phyloP scores from a whole-genome alignment of 2,329 filamentous ascomycete genomes.

The Trichoderma sp. region DNA sequence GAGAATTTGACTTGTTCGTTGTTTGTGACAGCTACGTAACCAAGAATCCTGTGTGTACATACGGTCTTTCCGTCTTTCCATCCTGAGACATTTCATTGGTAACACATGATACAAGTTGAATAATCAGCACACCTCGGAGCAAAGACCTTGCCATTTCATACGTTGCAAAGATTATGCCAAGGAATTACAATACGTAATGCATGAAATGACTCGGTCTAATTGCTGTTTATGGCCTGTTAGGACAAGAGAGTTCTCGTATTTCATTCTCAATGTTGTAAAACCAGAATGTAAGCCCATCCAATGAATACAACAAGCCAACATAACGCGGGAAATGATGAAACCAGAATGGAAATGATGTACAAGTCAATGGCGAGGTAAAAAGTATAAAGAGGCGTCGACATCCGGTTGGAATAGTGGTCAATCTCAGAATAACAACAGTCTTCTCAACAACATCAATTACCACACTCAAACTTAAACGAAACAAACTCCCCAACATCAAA shows the following conservation, averaged over 20 bases:
- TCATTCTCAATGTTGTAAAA: background rate
- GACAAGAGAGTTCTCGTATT: background rate
- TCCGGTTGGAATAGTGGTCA: background rate
- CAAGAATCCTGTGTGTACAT: background rate
- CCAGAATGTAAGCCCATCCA: background rate
- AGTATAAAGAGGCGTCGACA: background rate
- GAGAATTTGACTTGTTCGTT: background rate
- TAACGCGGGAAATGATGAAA: background rate
- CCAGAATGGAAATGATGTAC: background rate
- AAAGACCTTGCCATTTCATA: background rate
- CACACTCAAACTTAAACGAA: background rate
- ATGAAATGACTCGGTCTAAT: background rate
- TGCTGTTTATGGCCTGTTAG: background rate
- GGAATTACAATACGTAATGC: background rate
- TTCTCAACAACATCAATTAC: background rate
- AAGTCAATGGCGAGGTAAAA: background rate
- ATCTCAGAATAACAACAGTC: background rate
- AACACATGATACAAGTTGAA: background rate
- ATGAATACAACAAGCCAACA: background rate
- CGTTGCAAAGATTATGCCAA: background rate
- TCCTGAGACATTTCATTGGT: background rate
- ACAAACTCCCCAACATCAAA: background rate
- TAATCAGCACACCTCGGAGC: background rate
- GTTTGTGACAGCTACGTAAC: background rate
- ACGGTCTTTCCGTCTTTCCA: background rate